These are phyloP conservation scores for Gnomoniopsis smithogilvyi DNA, from an alignment of 2,329 filamentous ascomycete species.

Conservation along the genomic window DNA sequence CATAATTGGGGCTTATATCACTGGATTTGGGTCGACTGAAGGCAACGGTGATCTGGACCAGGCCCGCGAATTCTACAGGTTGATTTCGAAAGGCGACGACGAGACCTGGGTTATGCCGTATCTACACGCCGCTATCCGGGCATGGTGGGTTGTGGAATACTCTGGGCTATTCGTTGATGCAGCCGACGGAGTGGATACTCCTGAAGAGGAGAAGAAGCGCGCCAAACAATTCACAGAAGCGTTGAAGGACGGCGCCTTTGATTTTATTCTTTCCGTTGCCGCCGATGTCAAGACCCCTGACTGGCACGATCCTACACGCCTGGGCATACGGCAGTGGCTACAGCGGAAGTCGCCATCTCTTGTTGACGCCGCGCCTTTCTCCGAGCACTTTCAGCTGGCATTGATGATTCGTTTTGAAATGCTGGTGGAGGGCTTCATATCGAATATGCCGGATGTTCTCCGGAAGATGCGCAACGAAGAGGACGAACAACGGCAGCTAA, in stretches of 20 bases:
- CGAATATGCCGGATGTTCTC: constrained; percentile 90
- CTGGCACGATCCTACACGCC: constrained; percentile 85
- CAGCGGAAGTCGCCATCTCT: constrained; percentile 75
- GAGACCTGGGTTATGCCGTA: constrained; percentile 69
- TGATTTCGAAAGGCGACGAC: constrained; percentile 65
- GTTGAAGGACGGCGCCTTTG: constrained; percentile 84
- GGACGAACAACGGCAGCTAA: constrained; percentile 76
- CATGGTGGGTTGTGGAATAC: constrained; percentile 92
- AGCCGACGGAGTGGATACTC: constrained; percentile 47
- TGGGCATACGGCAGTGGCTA: constrained; percentile 76
- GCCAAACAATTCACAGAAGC: constrained; percentile 72
- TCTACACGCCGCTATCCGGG: constrained; percentile 73
- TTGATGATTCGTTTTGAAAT: constrained; percentile 80
- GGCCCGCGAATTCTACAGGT: constrained; percentile 66
- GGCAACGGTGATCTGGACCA: constrained; percentile 64
- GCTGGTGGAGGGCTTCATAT: constrained; percentile 90
- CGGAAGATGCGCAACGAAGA: constrained; percentile 83
- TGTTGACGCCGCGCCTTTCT: constrained; percentile 61
- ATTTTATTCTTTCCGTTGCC: constrained; percentile 83
- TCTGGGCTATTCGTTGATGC: constrained; percentile 84
- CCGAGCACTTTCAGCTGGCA: constrained; percentile 66
- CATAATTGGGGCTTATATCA: constrained; percentile 71
- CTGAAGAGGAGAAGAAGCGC: constrained; percentile 62
- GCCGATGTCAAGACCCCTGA: constrained; percentile 76
- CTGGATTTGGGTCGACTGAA: constrained; percentile 75